phyloP scores from a whole-genome alignment of 2,329 filamentous ascomycete species.

The Fusarium agapanthi region DNA sequence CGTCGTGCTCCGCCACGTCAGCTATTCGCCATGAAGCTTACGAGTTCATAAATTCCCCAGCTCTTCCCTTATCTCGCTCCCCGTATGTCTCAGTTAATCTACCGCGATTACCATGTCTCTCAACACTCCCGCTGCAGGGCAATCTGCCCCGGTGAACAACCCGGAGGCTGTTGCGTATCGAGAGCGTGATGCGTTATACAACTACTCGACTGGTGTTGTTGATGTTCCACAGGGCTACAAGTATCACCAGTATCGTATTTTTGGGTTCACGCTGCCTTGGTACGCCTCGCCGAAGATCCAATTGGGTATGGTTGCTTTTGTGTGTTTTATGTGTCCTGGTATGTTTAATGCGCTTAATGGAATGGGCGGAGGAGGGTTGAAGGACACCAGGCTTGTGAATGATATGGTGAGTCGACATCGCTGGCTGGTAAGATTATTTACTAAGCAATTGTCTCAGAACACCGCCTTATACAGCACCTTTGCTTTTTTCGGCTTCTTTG shows the following conservation, averaged over 20 bases:
- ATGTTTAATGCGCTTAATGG: constrained; percentile 76
- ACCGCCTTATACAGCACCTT: constrained; percentile 77
- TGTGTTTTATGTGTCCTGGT: constrained; percentile 71
- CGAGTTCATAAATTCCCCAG: neutral
- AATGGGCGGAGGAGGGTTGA: constrained; percentile 65
- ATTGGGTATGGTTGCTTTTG: constrained; percentile 69
- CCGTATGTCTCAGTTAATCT: neutral
- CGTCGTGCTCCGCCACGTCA: constrained; percentile 9
- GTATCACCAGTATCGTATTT: constrained; percentile 28
- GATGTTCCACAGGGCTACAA: constrained; percentile 29
- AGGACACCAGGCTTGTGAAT: constrained; percentile 56
- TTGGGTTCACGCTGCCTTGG: constrained; percentile 51
- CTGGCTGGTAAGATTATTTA: fast-evolving
- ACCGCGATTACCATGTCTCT: constrained; percentile 16
- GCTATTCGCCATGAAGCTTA: neutral
- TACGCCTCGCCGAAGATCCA: constrained; percentile 79
- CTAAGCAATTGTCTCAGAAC: neutral
- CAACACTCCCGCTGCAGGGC: constrained; percentile 30
- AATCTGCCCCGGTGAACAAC: constrained; percentile 27
- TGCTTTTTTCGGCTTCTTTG: constrained; percentile 71
- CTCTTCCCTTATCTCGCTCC: neutral
- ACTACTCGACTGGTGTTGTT: constrained; percentile 19
- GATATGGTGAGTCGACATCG: constrained; percentile 35
- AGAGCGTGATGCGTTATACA: neutral
- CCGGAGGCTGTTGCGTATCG: constrained; percentile 20